Evolutionary conservation across 306 rosid species (phyloP), one percentile per base, ranked within the genome.

Genomic region (Prunus kanzakura): DNA sequence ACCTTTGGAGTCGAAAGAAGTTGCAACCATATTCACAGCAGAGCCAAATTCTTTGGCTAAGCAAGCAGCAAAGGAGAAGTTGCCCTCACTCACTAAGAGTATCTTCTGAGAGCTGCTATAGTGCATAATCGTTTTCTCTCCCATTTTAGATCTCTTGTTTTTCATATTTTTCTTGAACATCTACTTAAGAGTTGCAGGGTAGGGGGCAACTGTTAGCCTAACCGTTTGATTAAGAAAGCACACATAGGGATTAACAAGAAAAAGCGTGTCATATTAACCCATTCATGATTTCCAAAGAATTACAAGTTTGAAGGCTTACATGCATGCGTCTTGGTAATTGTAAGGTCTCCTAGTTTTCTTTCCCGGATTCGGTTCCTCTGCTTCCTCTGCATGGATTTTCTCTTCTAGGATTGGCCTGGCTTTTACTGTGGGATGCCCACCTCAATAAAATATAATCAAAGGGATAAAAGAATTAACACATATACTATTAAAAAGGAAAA

Each of bases 1-100:
- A 73, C 81, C 79, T 76, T 10, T 60, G 29, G 76, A 58, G 69
- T 83, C 91, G 0, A 76, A 45, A 11, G 91, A 61, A 6, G 89
- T 81, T 0, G 89, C 91, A 2, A 85, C 71, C 69, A 81, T 70
- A 76, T 88, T 88, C 0, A 43, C 2, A 4, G 84, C 87, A 18
- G 84, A 60, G 20, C 74, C 84, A 63, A 88, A 85, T 18, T 80
- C 51, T 22, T 2, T 78, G 25, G 91, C 87, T 47, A 85, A 67
- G 58, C 78, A 85, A n/a, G 73, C 80, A 6, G 89, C 55, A 18
- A 83, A 85, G 22, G 87, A 85, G 75, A 80, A 85, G 73, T 87
- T 85, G 35, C 84, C 89, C 57, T 85, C 87, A 64, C 86, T 87
- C 29, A 73, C 89, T 0, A 81, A 85, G 14, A 83, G 81, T 46